Conservation (phyloP, 208 protist species). For the Crithidia brevicula region DNA sequence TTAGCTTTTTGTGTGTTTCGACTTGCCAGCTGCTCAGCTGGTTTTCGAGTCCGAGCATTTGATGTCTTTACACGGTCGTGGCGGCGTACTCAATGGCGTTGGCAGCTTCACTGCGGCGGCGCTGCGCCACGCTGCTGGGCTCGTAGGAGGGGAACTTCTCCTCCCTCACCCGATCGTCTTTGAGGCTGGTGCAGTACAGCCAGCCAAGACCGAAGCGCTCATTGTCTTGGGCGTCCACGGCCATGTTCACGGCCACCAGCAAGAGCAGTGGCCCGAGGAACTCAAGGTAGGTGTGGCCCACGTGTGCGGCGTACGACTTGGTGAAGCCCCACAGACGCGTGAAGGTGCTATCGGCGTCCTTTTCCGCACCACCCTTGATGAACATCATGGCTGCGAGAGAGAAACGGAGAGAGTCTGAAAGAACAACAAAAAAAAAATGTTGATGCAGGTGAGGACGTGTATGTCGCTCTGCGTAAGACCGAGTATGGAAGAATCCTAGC, state of each 20-base stretch:
- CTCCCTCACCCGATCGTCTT: slow-evolving; percentile 73
- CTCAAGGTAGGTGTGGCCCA: slow-evolving; percentile 50
- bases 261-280: slow-evolving; percentile 61
- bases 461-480: too few species aligned
- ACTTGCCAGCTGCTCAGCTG: slow-evolving; percentile 6
- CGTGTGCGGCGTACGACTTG: slow-evolving; percentile 59
- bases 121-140: slow-evolving; percentile 64
- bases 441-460: too few species aligned
- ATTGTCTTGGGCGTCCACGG: slow-evolving; percentile 62
- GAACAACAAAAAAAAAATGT: too few species aligned
- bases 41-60: too few species aligned
- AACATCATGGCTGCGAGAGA: slow-evolving; percentile 11
- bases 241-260: slow-evolving; percentile 57
- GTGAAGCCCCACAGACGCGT: slow-evolving; percentile 40
- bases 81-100: slow-evolving; percentile 68
- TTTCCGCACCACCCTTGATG: slow-evolving; percentile 22
- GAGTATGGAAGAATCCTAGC: too few species aligned
- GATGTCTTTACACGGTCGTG: slow-evolving; percentile 37
- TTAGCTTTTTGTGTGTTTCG: slow-evolving; percentile 23
- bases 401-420: slow-evolving; percentile 2
- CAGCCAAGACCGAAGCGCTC: slow-evolving; percentile 84
- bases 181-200: slow-evolving; percentile 59
- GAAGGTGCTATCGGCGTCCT: slow-evolving; percentile 21
- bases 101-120: slow-evolving; percentile 68
- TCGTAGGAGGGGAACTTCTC: slow-evolving; percentile 82